Evolutionary conservation across 2,329 filamentous ascomycete genomes (phyloP).

Genomic region (Fusarium goolgardi): DNA sequence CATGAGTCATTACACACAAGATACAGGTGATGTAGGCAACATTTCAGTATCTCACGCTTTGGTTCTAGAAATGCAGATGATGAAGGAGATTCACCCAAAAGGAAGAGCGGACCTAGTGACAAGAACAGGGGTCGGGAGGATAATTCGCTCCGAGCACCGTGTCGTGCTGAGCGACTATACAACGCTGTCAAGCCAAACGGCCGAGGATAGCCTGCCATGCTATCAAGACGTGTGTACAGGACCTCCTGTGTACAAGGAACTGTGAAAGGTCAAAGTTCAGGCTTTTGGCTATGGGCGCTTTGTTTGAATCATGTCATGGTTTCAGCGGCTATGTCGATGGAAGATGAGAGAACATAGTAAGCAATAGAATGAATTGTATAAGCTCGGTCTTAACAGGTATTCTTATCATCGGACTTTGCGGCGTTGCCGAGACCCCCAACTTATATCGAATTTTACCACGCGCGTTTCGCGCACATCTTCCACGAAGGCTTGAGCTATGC

Average conservation of each 20-base stretch:
- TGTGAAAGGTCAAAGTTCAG: neutral
- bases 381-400: neutral
- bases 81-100: constrained; percentile 84
- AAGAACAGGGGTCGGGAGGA: constrained; percentile 87
- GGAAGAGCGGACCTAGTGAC: constrained; percentile 74
- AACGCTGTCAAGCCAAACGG: neutral
- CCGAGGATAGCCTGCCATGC: constrained; percentile 14
- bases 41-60: constrained; percentile 84
- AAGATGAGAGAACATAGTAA: neutral
- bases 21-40: constrained; percentile 77
- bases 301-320: neutral
- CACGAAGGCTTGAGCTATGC: accelerated
- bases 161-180: constrained; percentile 76
- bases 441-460: neutral
- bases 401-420: accelerated
- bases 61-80: constrained; percentile 90
- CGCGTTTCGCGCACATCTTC: neutral
- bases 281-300: neutral
- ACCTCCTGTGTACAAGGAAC: constrained; percentile 18
- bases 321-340: neutral
- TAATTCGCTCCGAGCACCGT: constrained; percentile 89
- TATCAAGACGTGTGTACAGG: constrained; percentile 10
- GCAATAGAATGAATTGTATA: neutral
- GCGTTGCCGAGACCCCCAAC: neutral
- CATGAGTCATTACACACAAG: constrained; percentile 72